phyloP scores from a whole-genome alignment of 164 flowering plant species.

The Vitis cinerea region DNA sequence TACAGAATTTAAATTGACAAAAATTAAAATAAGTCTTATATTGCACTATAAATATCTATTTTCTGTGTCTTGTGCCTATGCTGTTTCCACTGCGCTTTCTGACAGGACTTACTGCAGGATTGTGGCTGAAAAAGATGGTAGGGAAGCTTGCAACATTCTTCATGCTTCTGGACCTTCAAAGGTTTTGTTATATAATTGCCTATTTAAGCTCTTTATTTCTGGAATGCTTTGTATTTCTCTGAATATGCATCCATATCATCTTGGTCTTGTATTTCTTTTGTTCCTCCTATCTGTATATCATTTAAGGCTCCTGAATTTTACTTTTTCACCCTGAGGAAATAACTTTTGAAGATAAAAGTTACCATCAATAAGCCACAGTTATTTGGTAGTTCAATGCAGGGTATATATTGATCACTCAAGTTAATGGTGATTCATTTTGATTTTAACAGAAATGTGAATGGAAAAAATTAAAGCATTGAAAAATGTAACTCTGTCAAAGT shows the following conservation, averaged over 20 bases:
- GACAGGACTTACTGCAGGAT: conserved; percentile 49
- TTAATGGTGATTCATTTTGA: too few species aligned
- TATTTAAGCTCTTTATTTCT: neutral
- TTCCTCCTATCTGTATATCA: neutral
- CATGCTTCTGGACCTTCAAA: conserved; percentile 96
- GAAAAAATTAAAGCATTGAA: too few species aligned
- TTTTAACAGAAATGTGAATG: too few species aligned
- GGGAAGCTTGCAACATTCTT: conserved; percentile 85
- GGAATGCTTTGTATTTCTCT: conserved; percentile 1
- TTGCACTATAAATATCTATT: neutral
- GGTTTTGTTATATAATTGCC: conserved; percentile 36
- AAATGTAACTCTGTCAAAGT: too few species aligned
- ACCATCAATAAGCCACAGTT: too few species aligned
- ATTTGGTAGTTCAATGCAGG: too few species aligned
- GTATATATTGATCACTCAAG: too few species aligned
- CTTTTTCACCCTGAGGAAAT: too few species aligned
- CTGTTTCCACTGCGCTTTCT: neutral
- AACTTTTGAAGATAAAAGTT: too few species aligned
- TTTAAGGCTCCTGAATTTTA: too few species aligned
- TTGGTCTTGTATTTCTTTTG: neutral
- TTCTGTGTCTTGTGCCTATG: conserved; percentile 2
- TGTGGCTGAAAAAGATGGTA: conserved; percentile 76
- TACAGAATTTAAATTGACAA: neutral
- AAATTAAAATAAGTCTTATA: neutral
- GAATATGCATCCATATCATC: neutral